Base-by-base conservation (phyloP, 2,329 filamentous ascomycete species). In the Hypoxylon sp. region DNA sequence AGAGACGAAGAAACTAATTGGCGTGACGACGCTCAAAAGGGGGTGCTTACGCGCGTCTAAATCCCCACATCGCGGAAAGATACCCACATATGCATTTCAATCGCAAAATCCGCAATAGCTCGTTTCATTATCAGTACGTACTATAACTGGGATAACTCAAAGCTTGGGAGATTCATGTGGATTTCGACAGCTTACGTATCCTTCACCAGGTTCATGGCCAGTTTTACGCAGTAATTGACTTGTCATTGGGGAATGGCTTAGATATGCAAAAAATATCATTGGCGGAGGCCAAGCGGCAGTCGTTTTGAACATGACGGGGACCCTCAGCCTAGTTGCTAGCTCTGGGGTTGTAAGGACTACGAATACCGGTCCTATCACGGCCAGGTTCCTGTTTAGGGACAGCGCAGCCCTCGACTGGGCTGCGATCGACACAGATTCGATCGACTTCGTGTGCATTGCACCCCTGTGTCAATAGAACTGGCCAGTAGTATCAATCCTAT, bases 291-390 rank as follows among this genome's bases (percentile, higher is more conserved):
- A 42, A 48, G 53, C 52, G 58, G 53, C 22, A 54, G 53, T 63
- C 55, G 54, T 48, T 53, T 39, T 22, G 22, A 42, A 33, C 19
- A 33, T 52, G 57, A 35, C 24, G 37, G 42, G 39, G 19, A 1
- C 44, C 24, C 33, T 26, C 33, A 55, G 53, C 42, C 26, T 37
- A 35, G 50, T 11, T 24, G 17, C 39, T 56, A 51, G 31, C 8
- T 61, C 57, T 35, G 57, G 57, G 63, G 56, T 42, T 57, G 17
- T 4, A 31, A 17, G 29, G 47, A 54, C 24, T 42, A 51, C 59
- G 53, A 56, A 54, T 61, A 39, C 64, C 63, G 53, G 58, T 17
- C 42, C 42, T 44, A 62, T 55, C 47, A 31, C 64, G 64, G 64
- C 31, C 47, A 19, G 19, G 42, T 55, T 50, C 58, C 53, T 5